Evolutionary conservation across 306 rosid genomes (phyloP).

Genomic region (Cicer chorassanicum): DNA sequence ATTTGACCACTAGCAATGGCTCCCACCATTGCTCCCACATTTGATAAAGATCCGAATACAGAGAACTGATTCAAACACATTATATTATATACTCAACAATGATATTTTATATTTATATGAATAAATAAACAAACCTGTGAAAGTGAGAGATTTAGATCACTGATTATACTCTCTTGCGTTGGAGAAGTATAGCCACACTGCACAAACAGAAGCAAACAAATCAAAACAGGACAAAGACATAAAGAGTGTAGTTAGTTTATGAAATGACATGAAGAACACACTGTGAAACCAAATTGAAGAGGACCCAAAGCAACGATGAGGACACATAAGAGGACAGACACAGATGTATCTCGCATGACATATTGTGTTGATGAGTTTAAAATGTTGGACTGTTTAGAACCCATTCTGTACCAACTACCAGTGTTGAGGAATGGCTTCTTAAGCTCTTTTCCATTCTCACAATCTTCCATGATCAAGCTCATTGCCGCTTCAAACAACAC

Average conservation of each 20-base stretch:
- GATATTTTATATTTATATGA: not conserved
- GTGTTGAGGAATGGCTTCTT: slow-evolving; percentile 77
- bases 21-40: slow-evolving; percentile 93
- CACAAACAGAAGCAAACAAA: too few species aligned
- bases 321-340: slow-evolving; percentile 76
- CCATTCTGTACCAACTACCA: slow-evolving; percentile 85
- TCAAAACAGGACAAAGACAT: too few species aligned
- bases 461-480: slow-evolving; percentile 31
- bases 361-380: slow-evolving; percentile 60
- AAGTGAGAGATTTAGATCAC: slow-evolving; percentile 65
- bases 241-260: too few species aligned
- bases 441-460: slow-evolving; percentile 58
- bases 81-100: not conserved
- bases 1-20: slow-evolving; percentile 89
- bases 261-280: too few species aligned
- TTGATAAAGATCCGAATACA: slow-evolving; percentile 76
- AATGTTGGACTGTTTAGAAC: slow-evolving; percentile 69
- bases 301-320: slow-evolving; percentile 84
- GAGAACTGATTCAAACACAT: slow-evolving; percentile 58
- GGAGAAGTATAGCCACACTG: slow-evolving; percentile 79
- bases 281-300: slow-evolving; percentile 82
- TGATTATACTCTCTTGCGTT: slow-evolving; percentile 64
- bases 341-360: slow-evolving; percentile 61
- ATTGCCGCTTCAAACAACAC: not conserved
- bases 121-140: slow-evolving; percentile 56